phyloP scores from a whole-genome alignment of 2,329 filamentous ascomycete species.

The Fusarium dimerum region DNA sequence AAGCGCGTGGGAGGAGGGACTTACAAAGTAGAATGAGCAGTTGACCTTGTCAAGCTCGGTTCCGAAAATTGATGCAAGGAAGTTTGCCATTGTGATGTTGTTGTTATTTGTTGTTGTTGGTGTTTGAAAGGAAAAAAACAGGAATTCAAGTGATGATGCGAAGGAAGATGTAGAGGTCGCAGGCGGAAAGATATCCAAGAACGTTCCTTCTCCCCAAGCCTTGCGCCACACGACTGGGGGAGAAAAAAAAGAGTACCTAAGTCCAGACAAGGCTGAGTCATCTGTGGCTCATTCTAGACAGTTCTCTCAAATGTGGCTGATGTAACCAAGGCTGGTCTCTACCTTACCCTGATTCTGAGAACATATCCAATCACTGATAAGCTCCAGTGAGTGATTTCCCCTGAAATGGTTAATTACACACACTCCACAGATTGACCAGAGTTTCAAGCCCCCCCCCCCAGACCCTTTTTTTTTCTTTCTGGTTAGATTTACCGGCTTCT shows the following conservation, averaged over 20 bases:
- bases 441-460: too few relatives aligned
- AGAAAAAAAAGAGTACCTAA: too few relatives aligned
- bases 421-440: too few relatives aligned
- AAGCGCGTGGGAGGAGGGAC: constrained; percentile 23
- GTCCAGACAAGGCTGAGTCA: constrained; percentile 27
- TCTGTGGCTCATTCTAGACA: constrained; percentile 21
- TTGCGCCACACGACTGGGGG: constrained; percentile 29
- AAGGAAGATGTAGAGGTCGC: constrained; percentile 1
- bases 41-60: constrained; percentile 99
- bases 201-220: constrained; percentile 15
- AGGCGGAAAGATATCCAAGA: constrained; percentile 20
- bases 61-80: constrained; percentile 98
- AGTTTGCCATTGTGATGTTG: constrained; percentile 81
- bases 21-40: constrained; percentile 87
- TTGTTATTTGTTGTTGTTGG: constrained; percentile 3
- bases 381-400: background rate
- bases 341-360: too few relatives aligned
- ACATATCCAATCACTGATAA: background rate
- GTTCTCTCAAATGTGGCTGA: background rate
- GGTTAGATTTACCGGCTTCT: too few relatives aligned
- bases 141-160: constrained; percentile 8
- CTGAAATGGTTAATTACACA: background rate
- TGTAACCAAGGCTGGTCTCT: background rate
- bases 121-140: constrained; percentile 2
- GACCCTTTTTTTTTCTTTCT: too few relatives aligned